These are phyloP conservation scores for Volvox carteri DNA, from an alignment of 163 green algal genomes.

Conservation along the genomic window DNA sequence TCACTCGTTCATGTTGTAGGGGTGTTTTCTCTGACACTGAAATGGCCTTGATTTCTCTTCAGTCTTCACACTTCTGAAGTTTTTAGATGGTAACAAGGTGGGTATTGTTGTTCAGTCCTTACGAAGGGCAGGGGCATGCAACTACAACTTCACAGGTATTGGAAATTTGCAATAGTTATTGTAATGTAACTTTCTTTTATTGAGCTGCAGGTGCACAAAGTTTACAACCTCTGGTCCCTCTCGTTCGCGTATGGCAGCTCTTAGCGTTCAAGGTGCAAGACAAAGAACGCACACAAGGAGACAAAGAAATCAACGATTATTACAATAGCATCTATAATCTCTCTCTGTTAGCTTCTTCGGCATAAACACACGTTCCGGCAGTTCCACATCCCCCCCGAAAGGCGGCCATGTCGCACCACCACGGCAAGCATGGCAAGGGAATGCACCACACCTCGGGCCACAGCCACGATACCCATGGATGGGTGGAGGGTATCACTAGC, in stretches of 20 bases:
- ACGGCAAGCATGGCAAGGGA: constrained; percentile 51
- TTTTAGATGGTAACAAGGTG: constrained; percentile 35
- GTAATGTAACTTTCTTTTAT: background rate
- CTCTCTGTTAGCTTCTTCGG: background rate
- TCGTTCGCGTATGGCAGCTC: background rate
- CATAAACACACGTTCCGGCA: background rate
- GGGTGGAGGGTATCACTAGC: constrained; percentile 82
- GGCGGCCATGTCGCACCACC: background rate
- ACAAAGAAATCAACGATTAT: constrained; percentile 29
- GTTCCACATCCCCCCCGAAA: background rate
- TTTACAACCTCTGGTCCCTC: background rate
- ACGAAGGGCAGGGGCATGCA: too few species aligned
- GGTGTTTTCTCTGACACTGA: too few species aligned
- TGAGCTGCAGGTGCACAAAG: background rate
- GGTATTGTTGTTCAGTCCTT: background rate
- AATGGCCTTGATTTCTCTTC: too few species aligned
- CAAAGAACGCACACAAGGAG: constrained; percentile 6
- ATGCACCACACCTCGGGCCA: constrained; percentile 48
- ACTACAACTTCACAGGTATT: background rate
- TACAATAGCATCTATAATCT: background rate
- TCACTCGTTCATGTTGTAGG: too few species aligned
- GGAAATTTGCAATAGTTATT: background rate
- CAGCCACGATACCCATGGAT: constrained; percentile 67
- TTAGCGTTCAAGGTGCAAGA: constrained; percentile 13
- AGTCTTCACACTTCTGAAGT: background rate